Evolutionary conservation across 2,329 filamentous ascomycete genomes (phyloP).

Genomic region (Dothideomycetes sp.): DNA sequence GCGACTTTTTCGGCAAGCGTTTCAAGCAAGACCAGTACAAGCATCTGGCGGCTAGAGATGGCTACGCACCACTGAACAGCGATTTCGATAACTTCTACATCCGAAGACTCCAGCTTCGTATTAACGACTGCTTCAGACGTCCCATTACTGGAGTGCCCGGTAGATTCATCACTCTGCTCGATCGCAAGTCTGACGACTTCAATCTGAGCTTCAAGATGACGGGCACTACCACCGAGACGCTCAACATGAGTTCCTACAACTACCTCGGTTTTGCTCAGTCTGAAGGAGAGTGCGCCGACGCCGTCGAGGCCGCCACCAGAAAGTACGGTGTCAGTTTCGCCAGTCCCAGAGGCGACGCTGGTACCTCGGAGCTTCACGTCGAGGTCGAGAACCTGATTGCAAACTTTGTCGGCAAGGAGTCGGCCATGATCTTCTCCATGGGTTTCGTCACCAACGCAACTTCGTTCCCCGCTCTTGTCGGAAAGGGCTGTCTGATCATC

Average conservation of each 20-base stretch:
- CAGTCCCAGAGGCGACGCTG: slow-evolving; percentile 73
- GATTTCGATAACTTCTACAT: slow-evolving; percentile 99
- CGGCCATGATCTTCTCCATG: slow-evolving; percentile 97
- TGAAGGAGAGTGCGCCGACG: slow-evolving; percentile 89
- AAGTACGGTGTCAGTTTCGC: slow-evolving; percentile 77
- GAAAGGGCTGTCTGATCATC: slow-evolving; percentile 87
- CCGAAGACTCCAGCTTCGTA: slow-evolving; percentile 79
- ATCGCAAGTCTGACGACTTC: slow-evolving; percentile 83
- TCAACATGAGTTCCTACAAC: slow-evolving; percentile 99
- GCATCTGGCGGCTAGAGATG: slow-evolving; percentile 71
- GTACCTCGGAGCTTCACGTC: slow-evolving; percentile 75
- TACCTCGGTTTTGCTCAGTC: slow-evolving; percentile 98
- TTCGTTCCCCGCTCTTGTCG: slow-evolving; percentile 82
- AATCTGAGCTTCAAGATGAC: slow-evolving; percentile 85
- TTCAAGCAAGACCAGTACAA: slow-evolving; percentile 83
- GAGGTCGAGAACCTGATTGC: slow-evolving; percentile 89
- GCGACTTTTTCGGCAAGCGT: slow-evolving; percentile 95
- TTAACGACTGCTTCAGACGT: slow-evolving; percentile 93
- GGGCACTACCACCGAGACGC: slow-evolving; percentile 82
- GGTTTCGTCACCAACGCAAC: slow-evolving; percentile 94
- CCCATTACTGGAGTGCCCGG: slow-evolving; percentile 90
- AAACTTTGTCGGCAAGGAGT: slow-evolving; percentile 84
- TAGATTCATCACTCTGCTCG: slow-evolving; percentile 83
- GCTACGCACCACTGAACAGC: slow-evolving; percentile 90
- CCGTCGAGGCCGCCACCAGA: slow-evolving; percentile 74